phyloP scores from a whole-genome alignment of 805 yeast species.

The Metschnikowia continentalis region DNA sequence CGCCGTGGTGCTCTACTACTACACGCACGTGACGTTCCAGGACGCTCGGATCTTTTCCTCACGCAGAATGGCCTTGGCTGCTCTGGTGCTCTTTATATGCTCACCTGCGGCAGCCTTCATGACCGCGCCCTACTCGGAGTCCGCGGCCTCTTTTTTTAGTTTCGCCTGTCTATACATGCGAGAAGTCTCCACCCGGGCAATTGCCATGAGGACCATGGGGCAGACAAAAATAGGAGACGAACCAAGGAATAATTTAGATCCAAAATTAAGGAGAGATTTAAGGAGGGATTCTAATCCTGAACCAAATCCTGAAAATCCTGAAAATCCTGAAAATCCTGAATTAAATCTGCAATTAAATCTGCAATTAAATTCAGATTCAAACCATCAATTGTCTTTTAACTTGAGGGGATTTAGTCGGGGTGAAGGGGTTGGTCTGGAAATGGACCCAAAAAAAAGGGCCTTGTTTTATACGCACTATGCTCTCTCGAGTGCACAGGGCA shows the following conservation, averaged over 20 bases:
- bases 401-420: too few species aligned
- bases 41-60: conserved; percentile 19
- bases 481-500: background rate
- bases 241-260: too few species aligned
- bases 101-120: conserved; percentile 81
- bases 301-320: too few species aligned
- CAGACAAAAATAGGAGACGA: too few species aligned
- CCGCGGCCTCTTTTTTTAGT: conserved; percentile 57
- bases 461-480: too few species aligned
- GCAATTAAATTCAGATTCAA: too few species aligned
- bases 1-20: conserved; percentile 43
- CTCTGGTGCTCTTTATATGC: conserved; percentile 45
- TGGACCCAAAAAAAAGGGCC: too few species aligned
- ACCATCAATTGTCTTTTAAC: too few species aligned
- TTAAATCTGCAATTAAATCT: background rate
- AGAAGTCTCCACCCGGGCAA: conserved; percentile 25
- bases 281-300: too few species aligned
- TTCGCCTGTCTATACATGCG: conserved; percentile 54
- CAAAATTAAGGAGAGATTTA: too few species aligned
- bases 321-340: too few species aligned
- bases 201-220: background rate
- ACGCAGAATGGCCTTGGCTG: conserved; percentile 18
- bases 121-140: conserved; percentile 72
- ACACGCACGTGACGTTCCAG: conserved; percentile 36
- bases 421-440: too few species aligned